phyloP scores from a whole-genome alignment of 352 stramenopile species.

The Globisporangium uncinulatum region DNA sequence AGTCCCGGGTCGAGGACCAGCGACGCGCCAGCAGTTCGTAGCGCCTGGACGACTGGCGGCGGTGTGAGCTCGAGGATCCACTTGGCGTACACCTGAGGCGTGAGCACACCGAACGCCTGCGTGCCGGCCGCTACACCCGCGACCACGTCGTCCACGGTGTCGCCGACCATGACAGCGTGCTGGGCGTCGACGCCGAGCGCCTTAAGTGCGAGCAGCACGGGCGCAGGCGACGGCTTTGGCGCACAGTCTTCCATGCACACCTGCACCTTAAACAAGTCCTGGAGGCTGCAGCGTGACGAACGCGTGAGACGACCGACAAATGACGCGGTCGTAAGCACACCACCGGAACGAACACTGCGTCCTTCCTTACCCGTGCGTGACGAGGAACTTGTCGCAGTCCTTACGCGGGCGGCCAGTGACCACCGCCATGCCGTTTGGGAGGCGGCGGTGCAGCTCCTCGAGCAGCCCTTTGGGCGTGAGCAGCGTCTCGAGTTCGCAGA shows the following conservation, averaged over 20 bases:
- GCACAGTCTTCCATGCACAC: conserved; percentile 96
- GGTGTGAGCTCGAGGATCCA: conserved; percentile 57
- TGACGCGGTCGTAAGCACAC: not conserved
- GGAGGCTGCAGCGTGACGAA: conserved; percentile 30
- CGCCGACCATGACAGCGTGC: conserved; percentile 90
- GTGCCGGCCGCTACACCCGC: conserved; percentile 74
- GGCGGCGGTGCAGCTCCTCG: conserved; percentile 69
- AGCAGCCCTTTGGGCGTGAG: conserved; percentile 86
- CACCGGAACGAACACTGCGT: not conserved
- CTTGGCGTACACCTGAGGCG: conserved; percentile 80
- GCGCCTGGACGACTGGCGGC: conserved; percentile 34
- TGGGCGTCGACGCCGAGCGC: conserved; percentile 67
- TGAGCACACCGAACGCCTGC: conserved; percentile 80
- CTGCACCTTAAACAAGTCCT: conserved; percentile 83
- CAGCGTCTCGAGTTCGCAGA: conserved; percentile 91
- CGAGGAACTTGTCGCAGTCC: conserved; percentile 94
- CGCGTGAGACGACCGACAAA: not conserved
- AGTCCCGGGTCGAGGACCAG: conserved; percentile 71
- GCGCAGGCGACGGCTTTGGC: conserved; percentile 92
- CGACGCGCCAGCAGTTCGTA: conserved; percentile 52
- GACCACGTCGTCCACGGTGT: conserved; percentile 95
- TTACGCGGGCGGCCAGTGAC: conserved; percentile 91
- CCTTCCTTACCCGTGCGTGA: conserved; percentile 47
- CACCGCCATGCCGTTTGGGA: conserved; percentile 85
- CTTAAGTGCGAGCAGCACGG: conserved; percentile 81